These are phyloP conservation scores for Debaryomyces subglobosus DNA, from an alignment of 1,139 yeast genomes.

Conservation along the genomic window DNA sequence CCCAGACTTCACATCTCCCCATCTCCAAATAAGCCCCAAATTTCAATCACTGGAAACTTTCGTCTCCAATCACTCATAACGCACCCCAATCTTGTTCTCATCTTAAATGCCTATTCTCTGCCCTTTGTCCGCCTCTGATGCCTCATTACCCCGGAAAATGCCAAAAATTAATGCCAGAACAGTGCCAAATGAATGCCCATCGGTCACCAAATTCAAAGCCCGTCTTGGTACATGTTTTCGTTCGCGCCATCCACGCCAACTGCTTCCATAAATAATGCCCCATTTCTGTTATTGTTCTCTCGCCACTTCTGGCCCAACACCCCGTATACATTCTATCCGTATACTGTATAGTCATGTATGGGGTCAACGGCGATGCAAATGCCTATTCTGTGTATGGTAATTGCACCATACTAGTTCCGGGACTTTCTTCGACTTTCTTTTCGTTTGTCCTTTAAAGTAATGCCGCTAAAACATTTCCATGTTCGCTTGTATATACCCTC, in stretches of 20 bases:
- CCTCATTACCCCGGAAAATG: slow-evolving; percentile 5
- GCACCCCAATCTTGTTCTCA: background rate
- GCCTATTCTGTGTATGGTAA: slow-evolving; percentile 3
- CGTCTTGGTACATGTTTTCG: background rate
- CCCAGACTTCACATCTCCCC: background rate
- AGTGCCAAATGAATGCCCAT: slow-evolving; percentile 1
- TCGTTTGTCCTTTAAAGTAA: background rate
- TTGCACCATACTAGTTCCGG: background rate
- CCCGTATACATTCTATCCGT: background rate
- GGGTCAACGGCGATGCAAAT: slow-evolving; percentile 9
- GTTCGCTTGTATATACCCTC: background rate
- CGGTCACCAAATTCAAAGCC: background rate
- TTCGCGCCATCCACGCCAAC: background rate
- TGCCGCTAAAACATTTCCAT: background rate
- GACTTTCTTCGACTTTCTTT: background rate
- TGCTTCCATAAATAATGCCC: background rate
- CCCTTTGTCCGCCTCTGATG: background rate
- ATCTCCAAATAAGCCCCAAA: background rate
- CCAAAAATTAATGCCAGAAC: background rate
- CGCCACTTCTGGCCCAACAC: background rate
- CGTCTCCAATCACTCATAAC: background rate
- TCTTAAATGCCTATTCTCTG: background rate
- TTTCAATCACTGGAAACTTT: background rate
- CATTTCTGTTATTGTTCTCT: background rate
- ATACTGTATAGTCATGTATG: slow-evolving; percentile 1